These are phyloP conservation scores for Chondrostereum purpureum DNA, from an alignment of 1,284 basidiomycete genomes.

Conservation along the genomic window DNA sequence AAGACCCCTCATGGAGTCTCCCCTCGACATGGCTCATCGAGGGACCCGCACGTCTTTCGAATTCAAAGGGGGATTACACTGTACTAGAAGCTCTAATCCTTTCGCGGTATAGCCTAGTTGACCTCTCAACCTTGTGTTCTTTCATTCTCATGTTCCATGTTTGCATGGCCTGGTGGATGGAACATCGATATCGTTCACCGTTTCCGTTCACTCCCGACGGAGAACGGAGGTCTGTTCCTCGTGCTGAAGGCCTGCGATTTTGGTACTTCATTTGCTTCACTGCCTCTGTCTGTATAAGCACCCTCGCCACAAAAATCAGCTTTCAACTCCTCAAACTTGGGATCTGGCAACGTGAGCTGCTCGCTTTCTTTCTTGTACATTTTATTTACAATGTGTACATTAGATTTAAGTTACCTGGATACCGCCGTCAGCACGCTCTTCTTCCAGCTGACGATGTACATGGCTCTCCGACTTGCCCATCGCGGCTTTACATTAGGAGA, in stretches of 20 bases:
- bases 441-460: constrained; percentile 89
- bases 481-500: constrained; percentile 95
- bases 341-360: constrained; percentile 55
- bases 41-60: constrained; percentile 45
- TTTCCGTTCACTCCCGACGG: constrained; percentile 42
- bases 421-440: constrained; percentile 71
- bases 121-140: constrained; percentile 75
- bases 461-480: constrained; percentile 84
- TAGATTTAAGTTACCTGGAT: constrained; percentile 79
- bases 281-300: constrained; percentile 39
- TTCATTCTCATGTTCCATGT: constrained; percentile 75
- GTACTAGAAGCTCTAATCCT: constrained; percentile 59
- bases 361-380: background rate
- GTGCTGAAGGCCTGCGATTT: constrained; percentile 56
- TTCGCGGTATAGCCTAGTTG: constrained; percentile 70
- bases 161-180: constrained; percentile 66
- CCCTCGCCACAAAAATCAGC: constrained; percentile 41
- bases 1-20: constrained; percentile 23
- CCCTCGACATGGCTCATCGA: constrained; percentile 75
- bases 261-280: constrained; percentile 62
- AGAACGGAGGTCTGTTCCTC: constrained; percentile 70
- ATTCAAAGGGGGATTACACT: constrained; percentile 30
- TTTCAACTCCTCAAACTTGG: constrained; percentile 36
- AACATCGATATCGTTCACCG: constrained; percentile 40
- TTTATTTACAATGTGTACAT: constrained; percentile 4